Evolutionary conservation across 768 basidiomycete species (phyloP).

Genomic region (Hypholoma sublateritium): DNA sequence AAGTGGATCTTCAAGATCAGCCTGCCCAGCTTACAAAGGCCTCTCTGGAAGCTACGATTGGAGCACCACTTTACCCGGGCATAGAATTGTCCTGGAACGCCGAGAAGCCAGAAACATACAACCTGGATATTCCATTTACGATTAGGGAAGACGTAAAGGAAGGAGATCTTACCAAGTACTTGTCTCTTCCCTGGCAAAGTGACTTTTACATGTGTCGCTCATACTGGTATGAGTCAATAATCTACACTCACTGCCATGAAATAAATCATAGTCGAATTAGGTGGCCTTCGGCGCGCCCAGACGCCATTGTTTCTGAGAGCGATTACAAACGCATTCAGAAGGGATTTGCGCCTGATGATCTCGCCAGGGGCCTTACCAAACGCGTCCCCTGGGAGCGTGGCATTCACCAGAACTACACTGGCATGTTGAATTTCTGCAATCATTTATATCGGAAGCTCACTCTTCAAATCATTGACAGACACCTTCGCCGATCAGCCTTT

Average conservation of each 20-base stretch:
- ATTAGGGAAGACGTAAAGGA: conserved; percentile 20
- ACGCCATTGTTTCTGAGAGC: conserved; percentile 21
- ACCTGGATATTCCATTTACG: conserved; percentile 24
- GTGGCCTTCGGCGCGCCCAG: conserved; percentile 31
- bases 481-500: conserved; percentile 12
- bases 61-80: conserved; percentile 32
- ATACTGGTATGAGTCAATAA: conserved; percentile 22
- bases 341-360: conserved; percentile 6
- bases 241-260: neutral
- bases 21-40: conserved; percentile 25
- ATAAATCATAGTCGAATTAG: too few relatives aligned
- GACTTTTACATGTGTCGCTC: conserved; percentile 31
- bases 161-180: conserved; percentile 28
- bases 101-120: conserved; percentile 19
- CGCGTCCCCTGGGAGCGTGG: conserved; percentile 17
- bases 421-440: neutral
- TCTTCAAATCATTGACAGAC: neutral
- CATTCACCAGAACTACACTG: conserved; percentile 16
- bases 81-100: conserved; percentile 34
- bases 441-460: neutral
- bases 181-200: conserved; percentile 36
- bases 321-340: conserved; percentile 10
- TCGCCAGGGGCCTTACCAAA: conserved; percentile 14
- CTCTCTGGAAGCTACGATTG: conserved; percentile 28
- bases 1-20: conserved; percentile 18